A percentile compares a stretch with the other conserved stretches of the same genome.
phyloP scores from a whole-genome alignment of 164 flowering plant species.

The Santalum album region DNA sequence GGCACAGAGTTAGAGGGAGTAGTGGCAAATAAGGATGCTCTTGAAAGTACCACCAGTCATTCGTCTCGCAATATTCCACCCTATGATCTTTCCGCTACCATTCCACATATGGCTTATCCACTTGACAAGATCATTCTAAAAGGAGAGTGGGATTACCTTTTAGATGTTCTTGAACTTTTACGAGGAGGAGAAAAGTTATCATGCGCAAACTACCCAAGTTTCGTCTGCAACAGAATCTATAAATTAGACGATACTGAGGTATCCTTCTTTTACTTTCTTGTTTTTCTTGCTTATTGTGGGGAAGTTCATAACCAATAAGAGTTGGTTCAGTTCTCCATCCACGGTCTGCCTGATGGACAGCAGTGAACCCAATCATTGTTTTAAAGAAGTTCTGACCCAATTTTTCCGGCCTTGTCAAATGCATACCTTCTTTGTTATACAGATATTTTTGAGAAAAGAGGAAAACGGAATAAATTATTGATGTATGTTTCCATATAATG shows the following conservation, averaged over 20 bases:
- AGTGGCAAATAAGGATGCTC: conserved; percentile 37
- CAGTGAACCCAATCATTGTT: too few species aligned
- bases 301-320: too few species aligned
- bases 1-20: conserved; percentile 25
- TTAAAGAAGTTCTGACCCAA: too few species aligned
- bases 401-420: too few species aligned
- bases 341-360: too few species aligned
- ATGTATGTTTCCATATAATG: too few species aligned
- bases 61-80: conserved; percentile 58
- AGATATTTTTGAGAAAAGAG: too few species aligned
- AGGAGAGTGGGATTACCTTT: conserved; percentile 61
- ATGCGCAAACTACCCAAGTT: conserved; percentile 38
- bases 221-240: conserved; percentile 50
- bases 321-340: too few species aligned
- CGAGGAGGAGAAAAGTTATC: conserved; percentile 20
- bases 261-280: too few species aligned
- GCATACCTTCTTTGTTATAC: too few species aligned
- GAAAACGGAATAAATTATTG: too few species aligned
- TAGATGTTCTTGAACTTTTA: conserved; percentile 35
- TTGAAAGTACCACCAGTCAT: conserved; percentile 21
- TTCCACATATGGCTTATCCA: conserved; percentile 67
- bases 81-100: conserved; percentile 48
- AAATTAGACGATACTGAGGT: conserved; percentile 52
- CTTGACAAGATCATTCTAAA: conserved; percentile 58
- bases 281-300: background rate